phyloP scores from a whole-genome alignment of 2,329 filamentous ascomycete genomes.

The Botryotinia globosa region DNA sequence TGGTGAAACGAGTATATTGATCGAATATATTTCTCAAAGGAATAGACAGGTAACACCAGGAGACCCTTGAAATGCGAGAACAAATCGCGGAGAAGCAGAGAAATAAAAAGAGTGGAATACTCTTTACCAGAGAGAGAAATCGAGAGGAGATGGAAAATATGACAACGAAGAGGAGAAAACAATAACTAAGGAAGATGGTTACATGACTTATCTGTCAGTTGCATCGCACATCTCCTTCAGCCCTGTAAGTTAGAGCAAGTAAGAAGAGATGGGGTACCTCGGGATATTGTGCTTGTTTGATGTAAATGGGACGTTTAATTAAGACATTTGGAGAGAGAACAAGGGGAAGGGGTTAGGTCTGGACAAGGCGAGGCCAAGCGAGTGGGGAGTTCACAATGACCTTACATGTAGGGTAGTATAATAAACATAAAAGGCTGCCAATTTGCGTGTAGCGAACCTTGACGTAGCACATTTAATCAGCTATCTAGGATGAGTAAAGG shows the following conservation, averaged over 20 bases:
- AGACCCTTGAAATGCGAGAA: conserved; percentile 29
- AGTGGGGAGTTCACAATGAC: background rate
- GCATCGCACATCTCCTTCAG: conserved; percentile 6
- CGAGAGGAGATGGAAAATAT: conserved; percentile 21
- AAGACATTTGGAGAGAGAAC: conserved; percentile 5
- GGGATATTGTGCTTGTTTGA: conserved; percentile 45
- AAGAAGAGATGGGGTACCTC: background rate
- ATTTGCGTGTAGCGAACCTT: background rate
- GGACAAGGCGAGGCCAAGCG: conserved; percentile 2
- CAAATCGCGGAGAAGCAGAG: conserved; percentile 19
- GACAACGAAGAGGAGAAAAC: conserved; percentile 27
- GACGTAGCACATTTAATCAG: background rate
- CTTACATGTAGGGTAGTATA: background rate
- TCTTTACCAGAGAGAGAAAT: conserved; percentile 8
- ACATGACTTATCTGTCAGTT: conserved; percentile 18
- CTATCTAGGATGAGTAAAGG: conserved; percentile 1
- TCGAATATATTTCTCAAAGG: conserved; percentile 27
- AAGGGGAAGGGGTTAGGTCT: conserved; percentile 9
- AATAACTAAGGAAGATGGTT: conserved; percentile 23
- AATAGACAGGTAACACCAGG: conserved; percentile 38
- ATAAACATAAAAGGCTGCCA: background rate
- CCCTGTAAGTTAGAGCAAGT: conserved; percentile 23
- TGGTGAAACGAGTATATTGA: conserved; percentile 30
- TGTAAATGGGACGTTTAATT: conserved; percentile 45
- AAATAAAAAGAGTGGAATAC: conserved; percentile 7